phyloP scores from a whole-genome alignment of 2,329 filamentous ascomycete genomes.

The Neofusicoccum sp. region DNA sequence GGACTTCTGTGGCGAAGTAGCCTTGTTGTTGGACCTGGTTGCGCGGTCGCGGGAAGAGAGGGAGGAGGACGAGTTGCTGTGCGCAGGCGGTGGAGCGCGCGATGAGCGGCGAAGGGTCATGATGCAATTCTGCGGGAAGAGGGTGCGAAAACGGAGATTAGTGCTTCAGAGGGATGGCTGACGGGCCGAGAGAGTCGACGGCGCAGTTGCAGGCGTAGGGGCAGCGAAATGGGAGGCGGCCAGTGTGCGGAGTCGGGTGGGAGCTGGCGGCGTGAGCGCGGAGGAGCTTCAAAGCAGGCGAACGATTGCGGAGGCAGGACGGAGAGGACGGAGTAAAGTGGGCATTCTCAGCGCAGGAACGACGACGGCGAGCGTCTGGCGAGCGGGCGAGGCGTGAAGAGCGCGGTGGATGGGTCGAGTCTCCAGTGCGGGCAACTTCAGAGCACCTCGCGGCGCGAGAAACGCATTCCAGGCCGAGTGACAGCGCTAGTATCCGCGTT shows the following conservation, averaged over 20 bases:
- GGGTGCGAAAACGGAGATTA: constrained; percentile 1
- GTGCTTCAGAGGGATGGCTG: neutral
- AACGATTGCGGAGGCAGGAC: constrained; percentile 28
- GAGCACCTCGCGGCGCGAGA: constrained; percentile 15
- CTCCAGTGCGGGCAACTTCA: constrained; percentile 19
- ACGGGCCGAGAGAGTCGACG: neutral
- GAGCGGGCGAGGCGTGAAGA: constrained; percentile 5
- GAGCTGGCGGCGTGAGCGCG: constrained; percentile 27
- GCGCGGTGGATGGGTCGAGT: constrained; percentile 15
- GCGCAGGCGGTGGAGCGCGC: constrained; percentile 70
- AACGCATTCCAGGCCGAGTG: constrained; percentile 15
- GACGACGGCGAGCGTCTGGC: constrained; percentile 5
- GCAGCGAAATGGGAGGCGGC: constrained; percentile 21
- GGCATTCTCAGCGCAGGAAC: constrained; percentile 26
- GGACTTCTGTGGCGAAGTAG: constrained; percentile 71
- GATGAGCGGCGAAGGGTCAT: constrained; percentile 84
- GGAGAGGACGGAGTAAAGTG: constrained; percentile 22
- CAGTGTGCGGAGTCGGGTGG: constrained; percentile 22
- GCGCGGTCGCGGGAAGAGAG: constrained; percentile 71
- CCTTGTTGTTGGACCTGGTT: constrained; percentile 70
- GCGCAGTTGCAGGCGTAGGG: constrained; percentile 4
- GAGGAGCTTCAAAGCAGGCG: constrained; percentile 37
- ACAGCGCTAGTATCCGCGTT: constrained; percentile 11
- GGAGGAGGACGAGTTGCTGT: constrained; percentile 73
- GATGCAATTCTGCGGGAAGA: constrained; percentile 20